Evolutionary conservation across 2,329 filamentous ascomycete genomes (phyloP).

Genomic region (Penicillium sclerotiorum): DNA sequence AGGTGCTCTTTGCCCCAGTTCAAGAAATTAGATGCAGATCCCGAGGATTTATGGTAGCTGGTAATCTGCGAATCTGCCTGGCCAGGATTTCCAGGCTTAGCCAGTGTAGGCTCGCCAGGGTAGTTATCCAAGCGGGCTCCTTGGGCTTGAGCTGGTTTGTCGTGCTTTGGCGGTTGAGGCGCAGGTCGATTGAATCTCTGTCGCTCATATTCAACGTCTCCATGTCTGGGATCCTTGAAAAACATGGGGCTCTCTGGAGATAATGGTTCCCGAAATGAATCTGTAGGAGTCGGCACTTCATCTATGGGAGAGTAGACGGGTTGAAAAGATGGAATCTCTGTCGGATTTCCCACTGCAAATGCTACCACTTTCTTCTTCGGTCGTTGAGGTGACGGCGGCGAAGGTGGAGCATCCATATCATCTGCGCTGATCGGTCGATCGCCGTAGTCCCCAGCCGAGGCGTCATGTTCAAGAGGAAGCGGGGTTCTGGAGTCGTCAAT

Average conservation of each 20-base stretch:
- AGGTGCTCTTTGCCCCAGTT: conserved; percentile 42
- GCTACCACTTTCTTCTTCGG: conserved; percentile 11
- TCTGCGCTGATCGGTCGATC: conserved; percentile 1
- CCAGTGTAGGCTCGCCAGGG: conserved; percentile 67
- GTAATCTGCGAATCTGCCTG: conserved; percentile 57
- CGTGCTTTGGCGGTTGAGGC: neutral
- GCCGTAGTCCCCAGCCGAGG: conserved; percentile 4
- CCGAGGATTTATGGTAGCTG: conserved; percentile 31
- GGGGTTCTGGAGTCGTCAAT: conserved; percentile 16
- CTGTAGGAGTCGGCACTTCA: conserved; percentile 4
- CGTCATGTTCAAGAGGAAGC: conserved; percentile 6
- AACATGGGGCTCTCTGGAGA: neutral
- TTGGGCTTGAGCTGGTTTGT: neutral
- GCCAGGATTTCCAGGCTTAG: conserved; percentile 56
- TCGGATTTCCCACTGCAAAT: conserved; percentile 16
- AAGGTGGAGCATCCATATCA: conserved; percentile 1
- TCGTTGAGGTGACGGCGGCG: conserved; percentile 3
- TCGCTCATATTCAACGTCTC: neutral
- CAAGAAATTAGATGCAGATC: conserved; percentile 31
- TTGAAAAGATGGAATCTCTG: neutral
- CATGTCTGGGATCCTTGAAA: neutral
- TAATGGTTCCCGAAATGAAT: neutral
- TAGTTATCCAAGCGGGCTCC: conserved; percentile 62
- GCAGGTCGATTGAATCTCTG: neutral
- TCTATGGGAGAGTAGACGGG: neutral